Base-by-base conservation (phyloP, 2,329 filamentous ascomycete genomes). In the Polychaeton citri region DNA sequence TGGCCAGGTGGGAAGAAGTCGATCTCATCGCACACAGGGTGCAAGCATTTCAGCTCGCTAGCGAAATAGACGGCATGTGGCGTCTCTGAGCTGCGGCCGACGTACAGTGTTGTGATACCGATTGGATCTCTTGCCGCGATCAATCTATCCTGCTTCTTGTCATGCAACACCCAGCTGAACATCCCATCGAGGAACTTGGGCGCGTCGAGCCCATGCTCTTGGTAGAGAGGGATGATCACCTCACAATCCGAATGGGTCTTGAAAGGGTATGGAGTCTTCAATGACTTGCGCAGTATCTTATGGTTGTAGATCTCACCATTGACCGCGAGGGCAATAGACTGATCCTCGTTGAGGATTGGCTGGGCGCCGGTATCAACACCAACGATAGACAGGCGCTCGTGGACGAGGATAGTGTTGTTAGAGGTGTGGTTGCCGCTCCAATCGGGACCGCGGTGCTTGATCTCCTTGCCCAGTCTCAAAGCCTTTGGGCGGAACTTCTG, bases 241-340 rank as follows among this genome's bases (percentile, higher is more conserved):
- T 98, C 90, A 65, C 90, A 98, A 58, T 98, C 90, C 24, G 88
- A 96, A 57, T 90, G 81, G 47, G 90, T 98, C 78, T 95, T 95
- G 78, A 96, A 98, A 63, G 87, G 79, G 64, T 95, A 95, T 24
- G 78, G 74, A 41, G 69, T 76, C 65, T 84, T 84, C 52, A 95
- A 69, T 51, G 70, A 69, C 67, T 95, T 96, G 58, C 90, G 81
- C 55, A 98, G 72, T 54, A 94, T 75, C 58, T 88, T 82, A 68
- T 98, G 90, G 77, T 98, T 98, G 74, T 98, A 98, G 60, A 98
- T 98, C 62, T 98, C 90, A 64, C 90, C 90, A 64, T 98, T 98
- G 75, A 96, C 90, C 46, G 90, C 88, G 42, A 98, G 76, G 45
- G 88, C 79, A 53, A 98, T 79, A 52, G 72, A 80, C 47, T 78